Percentiles rank a stretch among this genome's conserved stretches.
Conservation (phyloP, 371 early-diverging fungal genomes). For the Coemansia sp. region DNA sequence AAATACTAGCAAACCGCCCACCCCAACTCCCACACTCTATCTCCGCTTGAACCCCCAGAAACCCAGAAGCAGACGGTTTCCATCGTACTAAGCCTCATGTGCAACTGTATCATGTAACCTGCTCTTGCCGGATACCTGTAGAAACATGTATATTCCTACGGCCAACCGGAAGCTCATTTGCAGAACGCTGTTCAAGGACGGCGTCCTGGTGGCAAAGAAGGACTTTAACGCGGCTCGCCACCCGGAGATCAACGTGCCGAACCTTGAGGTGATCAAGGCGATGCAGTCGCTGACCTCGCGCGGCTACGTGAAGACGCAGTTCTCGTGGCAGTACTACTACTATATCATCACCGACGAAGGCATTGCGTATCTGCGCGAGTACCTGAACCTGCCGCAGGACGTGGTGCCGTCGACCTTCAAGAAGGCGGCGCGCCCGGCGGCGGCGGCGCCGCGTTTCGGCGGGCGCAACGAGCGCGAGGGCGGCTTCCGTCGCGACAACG, state of each 20-base stretch:
- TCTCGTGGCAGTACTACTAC: conserved; percentile 99
- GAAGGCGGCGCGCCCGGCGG: conserved; percentile 71
- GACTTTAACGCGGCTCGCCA: conserved; percentile 96
- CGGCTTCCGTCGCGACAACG: conserved; percentile 72
- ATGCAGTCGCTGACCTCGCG: conserved; percentile 96
- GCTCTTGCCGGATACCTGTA: conserved; percentile 7
- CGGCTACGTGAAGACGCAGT: conserved; percentile 94
- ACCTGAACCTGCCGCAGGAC: conserved; percentile 95
- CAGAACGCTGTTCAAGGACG: conserved; percentile 94
- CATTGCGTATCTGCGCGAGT: conserved; percentile 96
- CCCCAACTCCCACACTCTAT: too few relatives aligned
- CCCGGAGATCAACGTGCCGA: conserved; percentile 93
- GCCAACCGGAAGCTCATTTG: conserved; percentile 94
- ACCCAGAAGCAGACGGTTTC: too few relatives aligned
- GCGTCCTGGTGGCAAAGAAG: conserved; percentile 98
- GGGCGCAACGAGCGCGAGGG: conserved; percentile 55
- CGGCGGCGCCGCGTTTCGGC: conserved; percentile 57
- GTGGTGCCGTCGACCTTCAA: conserved; percentile 97
- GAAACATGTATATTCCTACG: conserved; percentile 94
- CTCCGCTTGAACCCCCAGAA: too few relatives aligned
- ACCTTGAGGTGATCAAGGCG: conserved; percentile 99
- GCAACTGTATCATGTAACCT: too few relatives aligned
- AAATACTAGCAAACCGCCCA: too few relatives aligned
- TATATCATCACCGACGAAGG: conserved; percentile 98
- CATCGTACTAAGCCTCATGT: too few relatives aligned